Base-by-base conservation (phyloP, 208 protist species). In the Naegleria lovaniensis region DNA sequence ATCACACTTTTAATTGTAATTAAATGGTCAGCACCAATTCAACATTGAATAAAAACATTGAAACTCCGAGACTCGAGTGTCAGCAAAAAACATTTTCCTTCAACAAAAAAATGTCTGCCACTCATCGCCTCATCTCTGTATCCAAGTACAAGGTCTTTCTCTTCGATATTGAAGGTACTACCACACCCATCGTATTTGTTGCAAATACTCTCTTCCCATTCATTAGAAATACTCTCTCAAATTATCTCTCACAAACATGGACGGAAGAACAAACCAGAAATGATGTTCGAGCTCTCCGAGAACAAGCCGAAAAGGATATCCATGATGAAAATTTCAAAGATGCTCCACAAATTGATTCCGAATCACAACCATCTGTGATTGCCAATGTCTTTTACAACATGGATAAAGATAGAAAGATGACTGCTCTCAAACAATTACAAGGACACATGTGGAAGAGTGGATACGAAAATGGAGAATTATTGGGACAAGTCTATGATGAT, bases 111-210 rank as follows among this genome's bases (percentile, higher is more conserved):
- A 67, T 67, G 55, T 67, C 55, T 67, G 55, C 55, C 7, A 9
- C 43, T 1, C 19, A 3, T 67, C 11, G 22, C 3, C 11, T 15
- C 11, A 67, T 67, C 22, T 67, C 55, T 0, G 55, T 67, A 2
- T 67, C 55, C 55, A 67, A 79, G n/a, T 79, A 79, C 29, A 79
- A 36, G 1, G 36, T n/a, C 83, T 83, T 91, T 7, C 11, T 94
- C 15, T 55, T 94, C 33, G 93, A 94, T 87, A 94, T 94, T 40
- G 93, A 94, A 88, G 93, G 93, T 40, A 94, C 94, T 29, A 94
- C 93, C 6, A 95, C 94, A 67, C 91, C 94, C 41, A 94, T 95
- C 25, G 86, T 91, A 67, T 95, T 95, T 92, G 94, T 95, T 84
- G 67, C 92, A 89, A 90, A 94, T 52, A 93, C 91, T 29, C 58